Base-by-base conservation (phyloP, 139 green algal species). In the Picochlorum sp. region DNA sequence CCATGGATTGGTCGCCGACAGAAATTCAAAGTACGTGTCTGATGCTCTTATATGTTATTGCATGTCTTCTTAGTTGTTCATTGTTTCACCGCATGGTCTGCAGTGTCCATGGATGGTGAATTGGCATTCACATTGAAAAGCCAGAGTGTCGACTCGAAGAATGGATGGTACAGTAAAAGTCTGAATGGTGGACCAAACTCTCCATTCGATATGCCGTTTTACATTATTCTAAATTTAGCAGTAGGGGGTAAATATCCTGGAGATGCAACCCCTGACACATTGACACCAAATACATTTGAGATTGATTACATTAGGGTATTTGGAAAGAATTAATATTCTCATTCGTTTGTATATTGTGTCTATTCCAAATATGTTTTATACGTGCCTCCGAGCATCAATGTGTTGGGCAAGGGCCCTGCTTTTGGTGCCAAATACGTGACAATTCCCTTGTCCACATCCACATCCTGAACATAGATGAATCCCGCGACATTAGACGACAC, bases 381-480 rank as follows among this genome's bases (percentile, higher is more conserved):
- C 3, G 63, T 77, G 14, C 90, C 90, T 1, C 70, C 64, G 18
- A 97, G 47, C 61, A 96, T 67, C 61, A 90, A 82, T n/a, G 76
- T 74, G 8, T 81, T 80, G 2, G 88, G 91, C 60, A 96, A 75
- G 6, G 62, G 18, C 4, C 86, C 87, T 11, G 82, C 65, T 34
- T 79, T 79, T 16, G 91, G 91, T 6, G 79, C 54, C 24, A 95
- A 68, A 69, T 85, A 88, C 2, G 84, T 95, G 5, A 96, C 47
- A 0, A 55, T 85, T 6, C 79, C 75, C 15, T 75, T 66, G 1
- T 62, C 66, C 14, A 81, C 47, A 54, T 96, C 88, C 8, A 96
- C 81, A 11, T 83, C 69, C 16, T 82, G 80, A 9, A 95, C 70
- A 57, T 88, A 86, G 37, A 95, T 74, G 70, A 96, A 97, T 5